These are phyloP conservation scores for Chaetothyriales sp. DNA, from an alignment of 2,329 filamentous ascomycete genomes.

Conservation along the genomic window DNA sequence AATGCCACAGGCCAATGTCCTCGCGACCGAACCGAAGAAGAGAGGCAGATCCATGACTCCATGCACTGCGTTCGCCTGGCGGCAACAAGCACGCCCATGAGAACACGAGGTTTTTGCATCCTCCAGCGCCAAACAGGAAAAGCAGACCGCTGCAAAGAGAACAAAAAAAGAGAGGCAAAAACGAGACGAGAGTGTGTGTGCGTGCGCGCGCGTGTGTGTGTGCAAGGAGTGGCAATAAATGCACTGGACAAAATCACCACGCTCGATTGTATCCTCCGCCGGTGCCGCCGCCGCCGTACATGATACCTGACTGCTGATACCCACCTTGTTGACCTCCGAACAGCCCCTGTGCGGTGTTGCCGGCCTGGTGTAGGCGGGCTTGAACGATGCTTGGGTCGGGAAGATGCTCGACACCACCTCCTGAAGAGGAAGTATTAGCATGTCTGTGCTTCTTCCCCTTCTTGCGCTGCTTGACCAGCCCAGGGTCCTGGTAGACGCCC, in stretches of 20 bases:
- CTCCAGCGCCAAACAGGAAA: slow-evolving; percentile 18
- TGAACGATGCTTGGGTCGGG: slow-evolving; percentile 99
- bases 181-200: slow-evolving; percentile 11
- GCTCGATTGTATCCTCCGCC: slow-evolving; percentile 58
- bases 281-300: slow-evolving; percentile 61
- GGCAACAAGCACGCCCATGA: background rate
- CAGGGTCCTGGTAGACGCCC: slow-evolving; percentile 78
- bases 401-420: slow-evolving; percentile 99
- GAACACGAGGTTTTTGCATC: slow-evolving; percentile 7
- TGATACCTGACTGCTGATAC: slow-evolving; percentile 60
- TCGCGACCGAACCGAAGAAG: background rate
- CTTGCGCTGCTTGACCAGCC: slow-evolving; percentile 92
- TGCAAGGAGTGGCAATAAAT: slow-evolving; percentile 7
- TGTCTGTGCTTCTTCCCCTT: slow-evolving; percentile 99
- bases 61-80: background rate
- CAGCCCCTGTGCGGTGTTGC: slow-evolving; percentile 72
- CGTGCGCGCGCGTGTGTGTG: background rate
- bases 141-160: slow-evolving; percentile 8
- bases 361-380: slow-evolving; percentile 86
- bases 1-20: background rate
- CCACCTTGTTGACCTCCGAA: slow-evolving; percentile 83
- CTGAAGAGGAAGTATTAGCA: slow-evolving; percentile 99
- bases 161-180: slow-evolving; percentile 11
- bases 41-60: background rate
- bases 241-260: slow-evolving; percentile 30